Base-by-base conservation (phyloP, 768 basidiomycete species). In the Cystobasidium onofrii region DNA sequence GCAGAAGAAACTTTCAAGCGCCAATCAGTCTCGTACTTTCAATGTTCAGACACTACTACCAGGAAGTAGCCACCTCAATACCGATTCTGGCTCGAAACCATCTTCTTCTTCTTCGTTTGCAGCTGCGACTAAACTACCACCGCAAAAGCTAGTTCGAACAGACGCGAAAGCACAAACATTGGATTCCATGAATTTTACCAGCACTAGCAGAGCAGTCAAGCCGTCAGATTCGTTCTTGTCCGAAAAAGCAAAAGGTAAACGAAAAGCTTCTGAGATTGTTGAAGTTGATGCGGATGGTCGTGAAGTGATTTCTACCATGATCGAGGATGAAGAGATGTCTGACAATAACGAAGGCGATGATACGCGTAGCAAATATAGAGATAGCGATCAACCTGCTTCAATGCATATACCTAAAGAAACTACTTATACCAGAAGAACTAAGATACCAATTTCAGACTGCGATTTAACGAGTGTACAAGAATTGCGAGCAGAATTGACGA, bases 101-200 rank as follows among this genome's bases (percentile, higher is more conserved):
- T 29, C 41, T 7, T 34, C 61, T 1, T 52, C 57, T 25, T 25
- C 61, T 27, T 39, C 71, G 20, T 25, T 39, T 25, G 55, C 17
- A 64, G 71, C 78, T 46, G 67, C 20, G 63, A 41, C 44, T 31
- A 81, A 78, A 74, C 73, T 80, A 10, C 80, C 81, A 25, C 88
- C 94, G 1, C 89, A 97, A 29, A 87, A 93, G 80, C 95, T 96
- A 85, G 90, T 97, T 65, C 87, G 95, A 71, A 93, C 91, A 1
- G 95, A 92, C 12, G 82, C 88, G 10, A 84, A 88, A 54, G 90
- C 94, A 73, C 87, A 94, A 41, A 98, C 94, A 0, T 85, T 99
- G 18, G 95, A 98, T 79, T 92, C 92, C 0, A 96, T 97, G 91
- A 60, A 60, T 23, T 60, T 60, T 23, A 60, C 57, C 6, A 60